Conservation (phyloP, 2,329 filamentous ascomycete species). For the Talaromyces islandicus region DNA sequence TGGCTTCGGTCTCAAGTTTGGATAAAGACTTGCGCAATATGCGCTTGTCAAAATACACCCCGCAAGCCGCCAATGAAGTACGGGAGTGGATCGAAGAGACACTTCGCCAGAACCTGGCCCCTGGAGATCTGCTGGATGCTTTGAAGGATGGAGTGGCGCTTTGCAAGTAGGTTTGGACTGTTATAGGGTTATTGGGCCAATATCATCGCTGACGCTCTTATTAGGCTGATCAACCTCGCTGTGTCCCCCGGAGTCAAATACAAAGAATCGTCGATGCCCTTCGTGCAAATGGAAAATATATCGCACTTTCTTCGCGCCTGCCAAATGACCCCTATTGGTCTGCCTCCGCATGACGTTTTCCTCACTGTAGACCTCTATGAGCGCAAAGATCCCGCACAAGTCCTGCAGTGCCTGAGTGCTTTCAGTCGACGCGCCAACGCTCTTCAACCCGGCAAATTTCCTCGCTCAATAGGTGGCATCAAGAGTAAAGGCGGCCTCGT, state of each 20-base stretch:
- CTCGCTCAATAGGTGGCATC: slow-evolving; percentile 63
- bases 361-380: slow-evolving; percentile 96
- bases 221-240: slow-evolving; percentile 73
- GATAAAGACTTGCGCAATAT: slow-evolving; percentile 93
- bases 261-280: slow-evolving; percentile 91
- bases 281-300: slow-evolving; percentile 99
- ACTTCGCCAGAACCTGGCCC: slow-evolving; percentile 65
- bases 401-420: slow-evolving; percentile 83
- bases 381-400: slow-evolving; percentile 90
- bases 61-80: slow-evolving; percentile 79
- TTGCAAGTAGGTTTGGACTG: slow-evolving; percentile 63
- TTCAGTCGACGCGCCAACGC: slow-evolving; percentile 83
- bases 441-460: slow-evolving; percentile 68
- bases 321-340: slow-evolving; percentile 74
- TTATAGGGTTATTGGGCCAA: not conserved
- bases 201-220: slow-evolving; percentile 5
- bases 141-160: slow-evolving; percentile 88
- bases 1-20: slow-evolving; percentile 90
- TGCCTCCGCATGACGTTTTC: slow-evolving; percentile 92
- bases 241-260: slow-evolving; percentile 77
- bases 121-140: slow-evolving; percentile 72
- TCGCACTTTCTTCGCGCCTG: slow-evolving; percentile 89
- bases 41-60: slow-evolving; percentile 89
- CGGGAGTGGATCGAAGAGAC: slow-evolving; percentile 78
- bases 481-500: slow-evolving; percentile 55